Conservation (phyloP, 768 basidiomycete genomes). For the Lentinula aciculospora region DNA sequence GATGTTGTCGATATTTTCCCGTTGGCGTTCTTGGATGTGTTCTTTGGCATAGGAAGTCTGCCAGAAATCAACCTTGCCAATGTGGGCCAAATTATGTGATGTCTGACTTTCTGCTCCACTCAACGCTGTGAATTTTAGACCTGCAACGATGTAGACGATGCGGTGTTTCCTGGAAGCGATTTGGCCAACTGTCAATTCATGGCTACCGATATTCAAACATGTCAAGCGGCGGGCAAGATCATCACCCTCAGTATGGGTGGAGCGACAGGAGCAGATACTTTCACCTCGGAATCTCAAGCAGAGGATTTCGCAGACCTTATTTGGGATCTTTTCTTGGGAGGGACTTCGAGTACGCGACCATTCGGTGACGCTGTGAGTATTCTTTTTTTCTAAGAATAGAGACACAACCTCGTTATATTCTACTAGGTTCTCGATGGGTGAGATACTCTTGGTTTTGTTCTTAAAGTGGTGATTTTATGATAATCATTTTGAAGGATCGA, state of each 20-base stretch:
- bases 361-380: constrained; percentile 48
- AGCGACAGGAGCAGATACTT: constrained; percentile 45
- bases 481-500: constrained; percentile 33
- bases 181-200: constrained; percentile 55
- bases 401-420: not conserved
- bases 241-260: constrained; percentile 46
- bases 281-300: constrained; percentile 47
- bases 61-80: constrained; percentile 61
- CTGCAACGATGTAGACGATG: constrained; percentile 37
- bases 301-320: constrained; percentile 48
- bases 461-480: not conserved
- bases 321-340: constrained; percentile 68
- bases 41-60: constrained; percentile 51
- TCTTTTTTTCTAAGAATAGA: not conserved
- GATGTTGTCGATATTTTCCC: constrained; percentile 53
- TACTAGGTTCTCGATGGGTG: constrained; percentile 50
- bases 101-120: not conserved
- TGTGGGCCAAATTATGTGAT: constrained; percentile 23
- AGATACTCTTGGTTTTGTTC: not conserved
- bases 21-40: constrained; percentile 55
- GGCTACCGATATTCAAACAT: constrained; percentile 48
- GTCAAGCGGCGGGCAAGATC: constrained; percentile 52
- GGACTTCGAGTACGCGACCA: constrained; percentile 49
- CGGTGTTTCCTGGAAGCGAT: constrained; percentile 48
- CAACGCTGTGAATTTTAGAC: constrained; percentile 25